phyloP scores from a whole-genome alignment of 2,329 filamentous ascomycete species.

The Claviceps sp. region DNA sequence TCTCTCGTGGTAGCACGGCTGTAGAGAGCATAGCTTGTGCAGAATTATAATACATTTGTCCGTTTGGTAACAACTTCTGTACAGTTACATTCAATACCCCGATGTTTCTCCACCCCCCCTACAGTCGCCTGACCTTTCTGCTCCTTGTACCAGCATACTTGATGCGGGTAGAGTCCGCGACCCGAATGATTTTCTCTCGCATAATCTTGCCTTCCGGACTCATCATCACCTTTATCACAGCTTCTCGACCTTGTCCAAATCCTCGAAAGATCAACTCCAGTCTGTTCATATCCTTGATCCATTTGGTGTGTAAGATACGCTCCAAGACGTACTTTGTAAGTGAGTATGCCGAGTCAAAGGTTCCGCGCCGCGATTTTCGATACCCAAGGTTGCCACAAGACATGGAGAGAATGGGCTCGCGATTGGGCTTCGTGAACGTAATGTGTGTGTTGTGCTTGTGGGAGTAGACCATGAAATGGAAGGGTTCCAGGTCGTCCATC shows the following conservation, averaged over 20 bases:
- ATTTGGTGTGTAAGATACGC: slow-evolving; percentile 69
- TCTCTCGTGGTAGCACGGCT: slow-evolving; percentile 9
- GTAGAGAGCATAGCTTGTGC: slow-evolving; percentile 21
- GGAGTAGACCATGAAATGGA: slow-evolving; percentile 76
- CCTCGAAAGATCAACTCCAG: slow-evolving; percentile 75
- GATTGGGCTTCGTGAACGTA: slow-evolving; percentile 72
- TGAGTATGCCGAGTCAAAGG: slow-evolving; percentile 89
- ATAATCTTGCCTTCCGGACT: slow-evolving; percentile 71
- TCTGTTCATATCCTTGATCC: slow-evolving; percentile 59
- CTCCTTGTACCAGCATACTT: slow-evolving; percentile 95
- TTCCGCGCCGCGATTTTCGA: slow-evolving; percentile 62
- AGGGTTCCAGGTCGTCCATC: slow-evolving; percentile 43
- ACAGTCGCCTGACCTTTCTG: slow-evolving; percentile 67
- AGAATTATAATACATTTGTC: slow-evolving; percentile 21
- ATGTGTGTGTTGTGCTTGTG: slow-evolving; percentile 94
- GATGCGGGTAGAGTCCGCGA: slow-evolving; percentile 75
- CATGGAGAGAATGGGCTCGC: slow-evolving; percentile 65
- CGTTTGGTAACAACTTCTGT: neutral
- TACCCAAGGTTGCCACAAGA: slow-evolving; percentile 88
- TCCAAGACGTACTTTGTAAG: slow-evolving; percentile 72
- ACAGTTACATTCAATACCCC: neutral
- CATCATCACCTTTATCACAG: slow-evolving; percentile 77
- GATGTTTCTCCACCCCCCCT: slow-evolving; percentile 4
- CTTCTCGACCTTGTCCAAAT: slow-evolving; percentile 78
- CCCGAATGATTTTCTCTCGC: slow-evolving; percentile 59